phyloP scores from a whole-genome alignment of 2,329 filamentous ascomycete genomes.

The Clarireedia hainanense region DNA sequence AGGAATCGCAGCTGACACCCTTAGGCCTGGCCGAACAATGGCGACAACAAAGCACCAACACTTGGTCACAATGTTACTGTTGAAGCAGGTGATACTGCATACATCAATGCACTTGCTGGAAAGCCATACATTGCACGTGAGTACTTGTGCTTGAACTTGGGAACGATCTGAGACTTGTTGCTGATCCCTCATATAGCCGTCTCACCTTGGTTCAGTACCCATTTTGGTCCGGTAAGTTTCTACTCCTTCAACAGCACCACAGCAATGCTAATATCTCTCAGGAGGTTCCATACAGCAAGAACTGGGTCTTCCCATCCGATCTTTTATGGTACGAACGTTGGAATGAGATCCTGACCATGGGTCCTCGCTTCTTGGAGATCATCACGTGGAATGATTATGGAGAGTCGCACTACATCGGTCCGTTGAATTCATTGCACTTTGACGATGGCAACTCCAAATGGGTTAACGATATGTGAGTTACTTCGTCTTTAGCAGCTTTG shows the following conservation, averaged over 20 bases:
- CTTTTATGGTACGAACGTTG: constrained; percentile 34
- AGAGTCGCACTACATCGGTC: constrained; percentile 44
- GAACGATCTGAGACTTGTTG: too few species aligned
- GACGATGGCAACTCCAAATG: constrained; percentile 32
- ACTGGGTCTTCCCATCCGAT: constrained; percentile 36
- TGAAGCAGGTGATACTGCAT: constrained; percentile 14
- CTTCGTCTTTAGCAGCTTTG: background rate
- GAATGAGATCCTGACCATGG: constrained; percentile 33
- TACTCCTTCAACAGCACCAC: constrained; percentile 30
- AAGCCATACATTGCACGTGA: constrained; percentile 21
- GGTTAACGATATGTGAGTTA: constrained; percentile 21
- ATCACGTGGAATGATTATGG: constrained; percentile 44
- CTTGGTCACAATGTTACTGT: constrained; percentile 16
- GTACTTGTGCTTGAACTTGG: background rate
- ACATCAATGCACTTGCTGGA: constrained; percentile 13
- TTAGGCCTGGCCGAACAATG: constrained; percentile 20
- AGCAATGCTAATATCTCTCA: constrained; percentile 13
- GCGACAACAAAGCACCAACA: constrained; percentile 20
- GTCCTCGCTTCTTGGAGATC: constrained; percentile 37
- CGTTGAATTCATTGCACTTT: constrained; percentile 31
- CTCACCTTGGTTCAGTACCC: constrained; percentile 32
- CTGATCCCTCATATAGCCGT: constrained; percentile 11
- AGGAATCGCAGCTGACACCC: too few species aligned
- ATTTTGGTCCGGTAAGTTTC: constrained; percentile 37
- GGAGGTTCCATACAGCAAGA: constrained; percentile 31